Evolutionary conservation across 345 rosid genomes (phyloP).

Genomic region (Aurinia saxatilis): DNA sequence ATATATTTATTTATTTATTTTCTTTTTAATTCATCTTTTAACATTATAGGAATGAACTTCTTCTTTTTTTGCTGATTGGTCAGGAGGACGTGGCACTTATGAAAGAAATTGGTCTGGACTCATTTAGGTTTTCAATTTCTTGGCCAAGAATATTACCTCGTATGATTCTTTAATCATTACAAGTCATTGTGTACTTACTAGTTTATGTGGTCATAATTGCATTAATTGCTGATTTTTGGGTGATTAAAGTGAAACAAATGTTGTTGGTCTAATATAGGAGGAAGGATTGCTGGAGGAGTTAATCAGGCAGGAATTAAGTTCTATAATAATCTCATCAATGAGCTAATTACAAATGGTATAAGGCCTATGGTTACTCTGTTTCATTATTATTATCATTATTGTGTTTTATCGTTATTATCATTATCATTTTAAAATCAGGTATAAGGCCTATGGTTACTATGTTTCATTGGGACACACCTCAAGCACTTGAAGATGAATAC

Average conservation of each 20-base stretch:
- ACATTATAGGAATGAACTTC: neutral
- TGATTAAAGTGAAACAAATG: neutral
- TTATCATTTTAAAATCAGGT: no score
- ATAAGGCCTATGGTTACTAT: slow-evolving; percentile 32
- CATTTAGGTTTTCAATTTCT: slow-evolving; percentile 45
- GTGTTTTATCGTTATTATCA: no score
- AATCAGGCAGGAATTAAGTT: slow-evolving; percentile 28
- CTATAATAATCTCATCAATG: slow-evolving; percentile 36
- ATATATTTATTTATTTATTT: neutral
- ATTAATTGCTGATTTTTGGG: neutral
- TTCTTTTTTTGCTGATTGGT: neutral
- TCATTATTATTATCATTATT: no score
- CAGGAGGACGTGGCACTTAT: slow-evolving; percentile 37
- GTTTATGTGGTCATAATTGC: neutral
- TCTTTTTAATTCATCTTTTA: neutral
- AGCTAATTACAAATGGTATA: slow-evolving; percentile 29
- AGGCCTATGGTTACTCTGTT: slow-evolving; percentile 34
- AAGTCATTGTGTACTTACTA: neutral
- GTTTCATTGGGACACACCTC: slow-evolving; percentile 45
- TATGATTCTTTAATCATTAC: slow-evolving; percentile 14
- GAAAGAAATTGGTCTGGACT: slow-evolving; percentile 36
- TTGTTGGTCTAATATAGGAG: slow-evolving; percentile 22
- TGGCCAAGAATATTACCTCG: slow-evolving; percentile 49
- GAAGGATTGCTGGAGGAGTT: slow-evolving; percentile 27
- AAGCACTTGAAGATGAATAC: slow-evolving; percentile 34